Conservation (phyloP, 2,329 filamentous ascomycete genomes). For the Hansfordia pulvinata region DNA sequence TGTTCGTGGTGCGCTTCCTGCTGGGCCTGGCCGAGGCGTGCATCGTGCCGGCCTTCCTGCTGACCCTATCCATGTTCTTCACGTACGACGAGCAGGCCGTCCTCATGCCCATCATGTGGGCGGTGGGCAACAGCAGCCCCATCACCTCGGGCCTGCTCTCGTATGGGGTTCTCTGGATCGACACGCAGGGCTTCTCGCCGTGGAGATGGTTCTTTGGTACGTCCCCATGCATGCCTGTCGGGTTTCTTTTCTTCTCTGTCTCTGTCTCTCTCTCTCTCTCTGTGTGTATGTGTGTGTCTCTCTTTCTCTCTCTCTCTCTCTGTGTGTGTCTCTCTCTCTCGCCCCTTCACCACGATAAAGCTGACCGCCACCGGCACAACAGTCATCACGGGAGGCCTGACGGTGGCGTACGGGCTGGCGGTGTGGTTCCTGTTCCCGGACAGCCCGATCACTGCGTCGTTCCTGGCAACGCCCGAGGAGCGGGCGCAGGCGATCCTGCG, state of each 20-base stretch:
- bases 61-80: slow-evolving; percentile 20
- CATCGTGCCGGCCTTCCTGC: slow-evolving; percentile 10
- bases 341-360: no score
- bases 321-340: no score
- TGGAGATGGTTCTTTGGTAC: slow-evolving; percentile 25
- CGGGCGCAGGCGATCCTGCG: slow-evolving; percentile 23
- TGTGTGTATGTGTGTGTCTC: no score
- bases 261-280: no score
- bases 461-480: no score
- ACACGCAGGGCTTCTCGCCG: slow-evolving; percentile 19
- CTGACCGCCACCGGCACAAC: no score
- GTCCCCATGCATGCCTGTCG: slow-evolving; percentile 1
- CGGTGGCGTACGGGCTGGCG: slow-evolving; percentile 8
- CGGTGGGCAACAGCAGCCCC: slow-evolving; percentile 19
- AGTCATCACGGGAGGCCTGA: slow-evolving; percentile 7
- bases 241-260: no score
- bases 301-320: no score
- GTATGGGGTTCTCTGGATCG: slow-evolving; percentile 17
- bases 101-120: slow-evolving; percentile 24
- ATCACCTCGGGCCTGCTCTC: slow-evolving; percentile 17
- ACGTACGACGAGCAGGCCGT: slow-evolving; percentile 20
- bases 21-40: slow-evolving; percentile 11
- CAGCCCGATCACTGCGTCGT: slow-evolving; percentile 12
- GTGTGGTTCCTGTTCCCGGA: slow-evolving; percentile 19
- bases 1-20: slow-evolving; percentile 8